These are phyloP conservation scores for Pichia sp. DNA, from an alignment of 1,139 yeast genomes.

Conservation along the genomic window DNA sequence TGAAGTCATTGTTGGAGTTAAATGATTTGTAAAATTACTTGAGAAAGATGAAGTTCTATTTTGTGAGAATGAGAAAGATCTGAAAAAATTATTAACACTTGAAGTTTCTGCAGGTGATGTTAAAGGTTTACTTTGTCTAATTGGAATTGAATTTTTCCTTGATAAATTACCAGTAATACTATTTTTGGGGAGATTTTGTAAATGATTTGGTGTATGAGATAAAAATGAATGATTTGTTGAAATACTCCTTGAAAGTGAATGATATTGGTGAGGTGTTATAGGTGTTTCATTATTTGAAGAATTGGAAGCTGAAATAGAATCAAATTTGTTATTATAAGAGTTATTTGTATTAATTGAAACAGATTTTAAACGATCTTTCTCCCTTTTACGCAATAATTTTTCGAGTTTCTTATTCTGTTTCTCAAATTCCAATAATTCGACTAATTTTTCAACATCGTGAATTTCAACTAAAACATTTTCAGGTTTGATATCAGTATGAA, in stretches of 20 bases:
- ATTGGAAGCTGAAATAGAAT: neutral
- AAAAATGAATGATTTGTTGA: slow-evolving; percentile 3
- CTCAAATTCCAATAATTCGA: slow-evolving; percentile 45
- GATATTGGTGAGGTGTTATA: neutral
- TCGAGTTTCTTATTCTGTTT: slow-evolving; percentile 29
- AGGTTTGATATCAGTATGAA: slow-evolving; percentile 76
- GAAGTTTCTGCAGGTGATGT: slow-evolving; percentile 30
- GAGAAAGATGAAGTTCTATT: slow-evolving; percentile 16
- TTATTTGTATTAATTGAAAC: slow-evolving; percentile 1
- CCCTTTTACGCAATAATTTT: slow-evolving; percentile 27
- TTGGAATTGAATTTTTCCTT: slow-evolving; percentile 22
- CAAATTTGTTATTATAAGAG: slow-evolving; percentile 1
- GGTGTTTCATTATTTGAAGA: neutral
- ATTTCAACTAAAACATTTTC: slow-evolving; percentile 70
- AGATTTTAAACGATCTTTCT: slow-evolving; percentile 19
- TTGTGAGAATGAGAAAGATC: slow-evolving; percentile 28
- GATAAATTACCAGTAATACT: slow-evolving; percentile 5
- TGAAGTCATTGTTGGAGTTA: neutral
- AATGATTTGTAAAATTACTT: slow-evolving; percentile 2
- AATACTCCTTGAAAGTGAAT: slow-evolving; percentile 8
- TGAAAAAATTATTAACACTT: slow-evolving; percentile 27
- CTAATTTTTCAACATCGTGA: slow-evolving; percentile 64
- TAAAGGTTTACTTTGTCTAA: slow-evolving; percentile 29
- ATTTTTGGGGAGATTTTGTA: neutral
- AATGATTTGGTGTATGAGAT: neutral